These are phyloP conservation scores for Lactarius sp. DNA, from an alignment of 768 basidiomycete genomes.

Conservation along the genomic window DNA sequence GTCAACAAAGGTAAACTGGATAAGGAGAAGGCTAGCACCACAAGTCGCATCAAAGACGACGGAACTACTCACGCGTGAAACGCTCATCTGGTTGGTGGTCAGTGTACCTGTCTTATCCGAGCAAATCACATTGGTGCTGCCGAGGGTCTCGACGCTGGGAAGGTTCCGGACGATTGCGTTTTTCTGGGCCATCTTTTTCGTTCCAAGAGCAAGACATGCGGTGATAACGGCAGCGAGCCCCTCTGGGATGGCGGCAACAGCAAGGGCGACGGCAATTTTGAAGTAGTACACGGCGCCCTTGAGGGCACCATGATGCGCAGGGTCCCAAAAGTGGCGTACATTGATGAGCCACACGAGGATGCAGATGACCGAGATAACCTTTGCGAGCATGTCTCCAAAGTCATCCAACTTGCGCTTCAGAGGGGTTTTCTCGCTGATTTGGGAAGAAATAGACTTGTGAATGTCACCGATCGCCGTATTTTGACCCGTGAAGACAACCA, in stretches of 20 bases:
- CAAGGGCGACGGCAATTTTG: slow-evolving; percentile 97
- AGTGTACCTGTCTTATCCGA: slow-evolving; percentile 97
- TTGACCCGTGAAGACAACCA: slow-evolving; percentile 84
- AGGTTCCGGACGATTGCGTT: slow-evolving; percentile 96
- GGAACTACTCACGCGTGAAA: slow-evolving; percentile 56
- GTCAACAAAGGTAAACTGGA: slow-evolving; percentile 73
- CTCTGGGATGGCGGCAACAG: slow-evolving; percentile 98
- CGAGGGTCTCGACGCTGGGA: slow-evolving; percentile 95
- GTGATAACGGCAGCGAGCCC: slow-evolving; percentile 98
- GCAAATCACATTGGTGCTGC: slow-evolving; percentile 98
- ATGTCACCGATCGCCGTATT: slow-evolving; percentile 95
- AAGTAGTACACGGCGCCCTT: slow-evolving; percentile 98
- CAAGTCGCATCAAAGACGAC: neutral
- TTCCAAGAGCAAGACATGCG: slow-evolving; percentile 91
- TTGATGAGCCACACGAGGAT: slow-evolving; percentile 98
- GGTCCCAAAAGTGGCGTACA: slow-evolving; percentile 93
- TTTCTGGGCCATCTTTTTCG: slow-evolving; percentile 99
- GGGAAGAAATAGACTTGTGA: slow-evolving; percentile 90
- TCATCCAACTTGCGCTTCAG: slow-evolving; percentile 97
- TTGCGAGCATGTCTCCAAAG: slow-evolving; percentile 95
- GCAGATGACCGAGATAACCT: slow-evolving; percentile 96
- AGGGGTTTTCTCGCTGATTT: slow-evolving; percentile 94
- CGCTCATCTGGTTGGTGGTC: slow-evolving; percentile 97
- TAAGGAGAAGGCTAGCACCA: neutral
- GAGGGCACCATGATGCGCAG: slow-evolving; percentile 82